These are phyloP conservation scores for Coniochaeta sp. DNA, from an alignment of 2,329 filamentous ascomycete species.

Conservation along the genomic window DNA sequence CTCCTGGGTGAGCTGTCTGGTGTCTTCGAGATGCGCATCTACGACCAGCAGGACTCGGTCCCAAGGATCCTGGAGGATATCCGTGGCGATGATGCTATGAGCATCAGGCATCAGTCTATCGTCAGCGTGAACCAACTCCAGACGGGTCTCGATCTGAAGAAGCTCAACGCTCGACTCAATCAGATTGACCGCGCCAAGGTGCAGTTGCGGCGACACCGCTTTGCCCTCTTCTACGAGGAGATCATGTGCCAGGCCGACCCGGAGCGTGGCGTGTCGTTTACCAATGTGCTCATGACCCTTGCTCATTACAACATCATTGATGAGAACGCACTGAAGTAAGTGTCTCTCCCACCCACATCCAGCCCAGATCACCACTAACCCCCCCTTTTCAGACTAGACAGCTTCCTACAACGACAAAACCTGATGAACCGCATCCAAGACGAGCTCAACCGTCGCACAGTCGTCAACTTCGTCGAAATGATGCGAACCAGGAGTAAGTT, in stretches of 20 bases:
- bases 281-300: constrained; percentile 85
- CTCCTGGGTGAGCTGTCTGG: constrained; percentile 88
- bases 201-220: constrained; percentile 65
- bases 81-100: constrained; percentile 49
- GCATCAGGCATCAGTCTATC: constrained; percentile 47
- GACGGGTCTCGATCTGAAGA: constrained; percentile 63
- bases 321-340: constrained; percentile 50
- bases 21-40: constrained; percentile 95
- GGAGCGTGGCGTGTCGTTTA: constrained; percentile 85
- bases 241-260: constrained; percentile 89
- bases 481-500: constrained; percentile 81
- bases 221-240: constrained; percentile 96
- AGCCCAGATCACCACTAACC: constrained; percentile 18
- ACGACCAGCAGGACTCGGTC: constrained; percentile 84
- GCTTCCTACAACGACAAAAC: constrained; percentile 85
- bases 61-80: constrained; percentile 82
- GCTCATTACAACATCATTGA: constrained; percentile 99
- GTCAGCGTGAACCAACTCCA: constrained; percentile 42
- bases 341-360: neutral
- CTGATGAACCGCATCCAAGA: constrained; percentile 91
- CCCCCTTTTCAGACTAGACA: constrained; percentile 63
- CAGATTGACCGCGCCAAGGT: constrained; percentile 71
- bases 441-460: constrained; percentile 81
- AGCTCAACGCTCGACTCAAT: constrained; percentile 65
- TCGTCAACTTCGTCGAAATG: constrained; percentile 94